A percentile compares a stretch with the other conserved stretches of the same genome.
Conservation (phyloP, 1,284 basidiomycete genomes). For the Naganishia sp. region DNA sequence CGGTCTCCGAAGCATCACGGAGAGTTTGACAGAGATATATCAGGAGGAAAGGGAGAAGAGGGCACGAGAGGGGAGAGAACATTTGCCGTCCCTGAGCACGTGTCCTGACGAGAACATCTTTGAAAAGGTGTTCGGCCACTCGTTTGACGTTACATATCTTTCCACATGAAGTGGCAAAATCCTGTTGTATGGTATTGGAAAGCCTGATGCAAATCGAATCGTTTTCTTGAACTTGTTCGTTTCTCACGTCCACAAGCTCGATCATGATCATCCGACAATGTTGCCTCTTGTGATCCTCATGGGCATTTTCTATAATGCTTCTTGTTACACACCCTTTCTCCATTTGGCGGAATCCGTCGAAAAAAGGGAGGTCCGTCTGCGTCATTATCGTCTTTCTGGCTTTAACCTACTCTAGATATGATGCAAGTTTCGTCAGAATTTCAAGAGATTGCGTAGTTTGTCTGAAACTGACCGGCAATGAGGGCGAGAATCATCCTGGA, state of each 20-base stretch:
- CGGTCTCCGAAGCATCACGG: conserved; percentile 79
- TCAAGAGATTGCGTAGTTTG: no score
- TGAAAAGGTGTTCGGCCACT: conserved; percentile 36
- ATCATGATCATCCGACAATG: no score
- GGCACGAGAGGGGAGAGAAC: conserved; percentile 25
- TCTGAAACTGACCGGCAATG: conserved; percentile 31
- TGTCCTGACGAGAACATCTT: conserved; percentile 47
- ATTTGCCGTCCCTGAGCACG: conserved; percentile 35
- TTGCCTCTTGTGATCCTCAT: no score
- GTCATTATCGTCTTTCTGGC: background rate
- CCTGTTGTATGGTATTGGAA: background rate
- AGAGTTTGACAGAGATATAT: conserved; percentile 77
- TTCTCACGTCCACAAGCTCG: no score
- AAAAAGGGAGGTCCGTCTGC: no score
- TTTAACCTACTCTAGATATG: background rate
- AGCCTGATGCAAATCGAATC: no score
- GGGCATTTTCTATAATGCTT: no score
- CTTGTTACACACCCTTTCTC: no score
- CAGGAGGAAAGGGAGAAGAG: conserved; percentile 63
- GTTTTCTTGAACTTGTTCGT: no score
- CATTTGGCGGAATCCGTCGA: no score
- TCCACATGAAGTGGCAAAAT: conserved; percentile 36
- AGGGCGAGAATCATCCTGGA: conserved; percentile 34
- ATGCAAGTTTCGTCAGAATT: background rate
- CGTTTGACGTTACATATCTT: conserved; percentile 39